Evolutionary conservation across 768 basidiomycete genomes (phyloP), one percentile per base, ranked within the genome.

Genomic region (Boletus insuetus): DNA sequence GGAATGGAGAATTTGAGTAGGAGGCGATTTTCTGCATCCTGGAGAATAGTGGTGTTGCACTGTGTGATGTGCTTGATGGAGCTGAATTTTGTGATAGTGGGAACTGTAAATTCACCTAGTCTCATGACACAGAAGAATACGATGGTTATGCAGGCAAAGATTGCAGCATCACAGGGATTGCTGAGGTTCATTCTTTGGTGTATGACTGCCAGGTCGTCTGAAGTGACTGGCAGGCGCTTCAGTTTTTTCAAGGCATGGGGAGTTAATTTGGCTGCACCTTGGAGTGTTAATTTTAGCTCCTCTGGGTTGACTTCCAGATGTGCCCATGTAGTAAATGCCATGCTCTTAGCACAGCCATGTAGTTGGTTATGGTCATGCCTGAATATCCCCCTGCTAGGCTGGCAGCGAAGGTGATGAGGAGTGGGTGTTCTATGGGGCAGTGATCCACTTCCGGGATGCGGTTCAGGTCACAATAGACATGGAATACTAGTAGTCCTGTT

Each of bases 241-340:
- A 9, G 35, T 1, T 24, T 3, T 4, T 38, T 49, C 5, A 24
- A 38, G 6, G 22, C 17, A 1, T 3, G 1, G 1, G 47, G 47
- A 0, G 47, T 17, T 5, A 38, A 22, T 2, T 6, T 1, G 1
- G 37, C 3, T 13, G 26, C 24, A 1, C 38, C 38, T 9, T 49
- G 10, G 0, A 41, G 4, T 0, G 16, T 19, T 4, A 16, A 9
- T 16, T 24, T 49, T 3, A 37, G 19, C 13, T 56, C 31, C 1
- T 35, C 17, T 3, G 10, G 3, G 2, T 44, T 35, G 2, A 55
- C 34, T 3, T 0, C 54, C 54, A 58, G 0, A 10, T 6, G 2
- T 31, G 4, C 0, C 58, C 14, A 6, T 59, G 54, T 1, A 59
- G 26, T 0, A 20, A 10, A 24, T 59, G 50, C 58, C 54, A 59